Conservation (phyloP, 1,284 basidiomycete species). For the Ceraceosorus guamensis region DNA sequence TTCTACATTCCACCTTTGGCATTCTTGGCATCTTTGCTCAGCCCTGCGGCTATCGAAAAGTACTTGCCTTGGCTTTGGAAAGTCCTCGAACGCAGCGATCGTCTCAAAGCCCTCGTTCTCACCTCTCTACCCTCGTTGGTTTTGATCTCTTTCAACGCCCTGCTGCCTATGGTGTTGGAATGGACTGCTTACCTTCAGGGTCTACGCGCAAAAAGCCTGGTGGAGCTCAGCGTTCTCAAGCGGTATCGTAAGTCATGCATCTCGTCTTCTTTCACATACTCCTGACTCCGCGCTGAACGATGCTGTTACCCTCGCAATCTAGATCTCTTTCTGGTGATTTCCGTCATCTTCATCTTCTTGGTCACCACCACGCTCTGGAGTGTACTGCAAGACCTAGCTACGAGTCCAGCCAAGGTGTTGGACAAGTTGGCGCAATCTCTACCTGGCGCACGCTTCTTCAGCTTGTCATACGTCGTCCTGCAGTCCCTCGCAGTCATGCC, state of each 20-base stretch:
- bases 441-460: conserved; percentile 65
- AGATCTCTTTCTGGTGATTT: conserved; percentile 84
- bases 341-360: conserved; percentile 92
- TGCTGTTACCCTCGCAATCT: too few relatives aligned
- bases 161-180: conserved; percentile 81
- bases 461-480: conserved; percentile 87
- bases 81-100: conserved; percentile 70
- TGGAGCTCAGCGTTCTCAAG: conserved; percentile 84
- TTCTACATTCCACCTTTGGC: conserved; percentile 46
- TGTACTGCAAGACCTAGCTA: conserved; percentile 51
- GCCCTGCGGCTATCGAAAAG: conserved; percentile 84
- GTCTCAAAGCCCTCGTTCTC: conserved; percentile 77
- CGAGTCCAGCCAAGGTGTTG: conserved; percentile 41
- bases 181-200: conserved; percentile 78
- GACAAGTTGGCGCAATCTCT: conserved; percentile 41
- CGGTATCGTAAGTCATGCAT: conserved; percentile 52
- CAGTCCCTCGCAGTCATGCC: conserved; percentile 92
- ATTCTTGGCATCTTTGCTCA: conserved; percentile 73
- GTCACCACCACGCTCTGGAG: conserved; percentile 83
- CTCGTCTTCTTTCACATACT: not conserved
- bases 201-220: conserved; percentile 75
- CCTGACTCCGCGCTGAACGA: not conserved
- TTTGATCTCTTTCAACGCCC: conserved; percentile 79
- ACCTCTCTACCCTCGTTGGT: conserved; percentile 85
- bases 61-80: conserved; percentile 70